A percentile compares a stretch with the other conserved stretches of the same genome.
phyloP scores from a whole-genome alignment of 352 stramenopile genomes.

The Globisporangium parvum region DNA sequence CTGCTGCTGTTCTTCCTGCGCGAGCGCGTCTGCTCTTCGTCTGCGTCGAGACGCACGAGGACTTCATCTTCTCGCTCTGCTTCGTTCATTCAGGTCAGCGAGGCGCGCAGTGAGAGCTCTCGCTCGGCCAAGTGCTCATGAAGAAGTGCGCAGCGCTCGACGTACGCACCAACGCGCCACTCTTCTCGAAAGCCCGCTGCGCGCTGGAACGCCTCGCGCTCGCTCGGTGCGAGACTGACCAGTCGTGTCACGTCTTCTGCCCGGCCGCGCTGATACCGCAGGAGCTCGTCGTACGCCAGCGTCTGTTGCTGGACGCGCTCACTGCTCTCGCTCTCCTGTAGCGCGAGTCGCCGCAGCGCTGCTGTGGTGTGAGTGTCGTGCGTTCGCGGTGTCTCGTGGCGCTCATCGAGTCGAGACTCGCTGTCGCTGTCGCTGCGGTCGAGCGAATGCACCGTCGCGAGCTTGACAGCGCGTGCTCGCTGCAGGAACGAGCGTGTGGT shows the following conservation, averaged over 20 bases:
- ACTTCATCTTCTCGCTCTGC: slow-evolving; percentile 22
- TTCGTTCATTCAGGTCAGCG: not conserved
- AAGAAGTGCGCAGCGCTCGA: too few relatives aligned
- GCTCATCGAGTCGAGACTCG: not conserved
- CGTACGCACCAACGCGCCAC: slow-evolving; percentile 26
- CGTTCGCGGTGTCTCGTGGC: slow-evolving; percentile 2
- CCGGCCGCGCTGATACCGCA: slow-evolving; percentile 26
- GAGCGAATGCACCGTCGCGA: not conserved
- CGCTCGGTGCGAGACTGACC: not conserved
- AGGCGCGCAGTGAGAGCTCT: too few relatives aligned
- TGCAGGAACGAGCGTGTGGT: not conserved
- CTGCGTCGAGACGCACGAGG: slow-evolving; percentile 9
- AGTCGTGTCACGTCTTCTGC: slow-evolving; percentile 25
- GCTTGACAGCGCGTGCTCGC: not conserved
- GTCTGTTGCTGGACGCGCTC: slow-evolving; percentile 13
- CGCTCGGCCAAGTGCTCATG: too few relatives aligned
- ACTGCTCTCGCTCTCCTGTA: slow-evolving; percentile 6
- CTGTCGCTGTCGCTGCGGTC: not conserved
- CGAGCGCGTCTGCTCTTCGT: not conserved
- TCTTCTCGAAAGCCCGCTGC: slow-evolving; percentile 27
- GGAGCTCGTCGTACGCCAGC: slow-evolving; percentile 31
- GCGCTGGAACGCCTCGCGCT: slow-evolving; percentile 9
- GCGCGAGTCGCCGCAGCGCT: not conserved
- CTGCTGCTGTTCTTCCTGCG: not conserved
- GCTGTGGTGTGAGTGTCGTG: not conserved